phyloP scores from a whole-genome alignment of 2,329 filamentous ascomycete species.

The Aspergillus luchuensis region DNA sequence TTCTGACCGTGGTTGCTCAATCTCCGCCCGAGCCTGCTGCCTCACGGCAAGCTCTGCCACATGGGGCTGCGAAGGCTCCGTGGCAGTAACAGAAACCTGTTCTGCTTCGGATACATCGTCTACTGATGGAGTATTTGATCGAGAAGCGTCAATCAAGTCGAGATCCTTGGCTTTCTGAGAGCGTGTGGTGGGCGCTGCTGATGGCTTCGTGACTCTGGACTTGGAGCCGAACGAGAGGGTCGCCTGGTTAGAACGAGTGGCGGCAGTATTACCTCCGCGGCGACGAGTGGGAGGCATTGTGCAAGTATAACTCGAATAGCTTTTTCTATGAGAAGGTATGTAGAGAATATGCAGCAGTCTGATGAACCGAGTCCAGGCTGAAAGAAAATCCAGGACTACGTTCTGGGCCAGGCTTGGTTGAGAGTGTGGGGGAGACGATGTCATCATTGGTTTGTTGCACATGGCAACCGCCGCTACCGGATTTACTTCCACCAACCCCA shows the following conservation, averaged over 20 bases:
- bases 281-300: slow-evolving; percentile 48
- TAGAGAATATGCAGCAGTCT: background rate
- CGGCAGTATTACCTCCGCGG: slow-evolving; percentile 36
- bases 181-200: slow-evolving; percentile 33
- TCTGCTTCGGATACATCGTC: slow-evolving; percentile 31
- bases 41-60: slow-evolving; percentile 41
- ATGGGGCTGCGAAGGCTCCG: slow-evolving; percentile 33
- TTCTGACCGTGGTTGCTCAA: slow-evolving; percentile 34
- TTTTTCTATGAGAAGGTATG: background rate
- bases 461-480: slow-evolving; percentile 5
- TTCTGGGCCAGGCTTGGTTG: slow-evolving; percentile 9
- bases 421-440: slow-evolving; percentile 20
- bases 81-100: slow-evolving; percentile 27
- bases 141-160: slow-evolving; percentile 39
- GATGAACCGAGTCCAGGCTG: background rate
- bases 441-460: slow-evolving; percentile 23
- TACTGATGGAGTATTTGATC: slow-evolving; percentile 28
- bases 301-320: background rate
- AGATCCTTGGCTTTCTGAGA: slow-evolving; percentile 37
- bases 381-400: slow-evolving; percentile 1
- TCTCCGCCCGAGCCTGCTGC: slow-evolving; percentile 53
- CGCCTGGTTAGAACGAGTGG: slow-evolving; percentile 52
- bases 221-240: slow-evolving; percentile 65
- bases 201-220: slow-evolving; percentile 61
- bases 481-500: background rate